phyloP scores from a whole-genome alignment of 805 yeast species.

The Metschnikowia chrysomelidarum region DNA sequence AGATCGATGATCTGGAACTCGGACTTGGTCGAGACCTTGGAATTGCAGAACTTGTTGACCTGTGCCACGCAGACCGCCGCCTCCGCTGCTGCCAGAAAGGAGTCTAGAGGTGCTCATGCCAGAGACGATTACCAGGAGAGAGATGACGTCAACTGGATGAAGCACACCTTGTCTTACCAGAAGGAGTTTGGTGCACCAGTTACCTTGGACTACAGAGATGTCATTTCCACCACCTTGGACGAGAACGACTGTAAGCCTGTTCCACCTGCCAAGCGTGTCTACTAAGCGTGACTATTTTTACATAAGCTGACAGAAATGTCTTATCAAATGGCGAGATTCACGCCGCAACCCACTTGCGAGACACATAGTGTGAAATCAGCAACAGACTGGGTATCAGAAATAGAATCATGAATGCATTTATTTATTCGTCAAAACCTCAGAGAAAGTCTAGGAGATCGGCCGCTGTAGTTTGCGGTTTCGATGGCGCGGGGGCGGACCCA shows the following conservation, averaged over 20 bases:
- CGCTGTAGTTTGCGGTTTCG: background rate
- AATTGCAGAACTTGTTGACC: slow-evolving; percentile 92
- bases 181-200: slow-evolving; percentile 65
- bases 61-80: slow-evolving; percentile 96
- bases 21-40: slow-evolving; percentile 93
- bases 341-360: too few relatives aligned
- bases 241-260: slow-evolving; percentile 91
- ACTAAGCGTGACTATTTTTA: slow-evolving; percentile 43
- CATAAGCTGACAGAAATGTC: background rate
- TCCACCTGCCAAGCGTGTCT: slow-evolving; percentile 96
- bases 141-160: slow-evolving; percentile 97
- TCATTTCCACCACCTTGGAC: slow-evolving; percentile 80
- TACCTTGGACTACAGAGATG: slow-evolving; percentile 79
- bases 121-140: slow-evolving; percentile 96
- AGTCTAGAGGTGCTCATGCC: slow-evolving; percentile 99
- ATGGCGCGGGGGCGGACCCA: slow-evolving; percentile 4
- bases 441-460: slow-evolving; percentile 18
- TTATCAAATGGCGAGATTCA: slow-evolving; percentile 1
- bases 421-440: slow-evolving; percentile 8
- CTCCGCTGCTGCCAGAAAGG: slow-evolving; percentile 92
- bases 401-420: slow-evolving; percentile 16
- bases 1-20: slow-evolving; percentile 99
- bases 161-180: slow-evolving; percentile 96
- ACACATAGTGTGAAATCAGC: background rate
- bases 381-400: slow-evolving; percentile 2